Base-by-base conservation (phyloP, 495 filamentous ascomycete genomes). In the Sphaerosporella brunnea region DNA sequence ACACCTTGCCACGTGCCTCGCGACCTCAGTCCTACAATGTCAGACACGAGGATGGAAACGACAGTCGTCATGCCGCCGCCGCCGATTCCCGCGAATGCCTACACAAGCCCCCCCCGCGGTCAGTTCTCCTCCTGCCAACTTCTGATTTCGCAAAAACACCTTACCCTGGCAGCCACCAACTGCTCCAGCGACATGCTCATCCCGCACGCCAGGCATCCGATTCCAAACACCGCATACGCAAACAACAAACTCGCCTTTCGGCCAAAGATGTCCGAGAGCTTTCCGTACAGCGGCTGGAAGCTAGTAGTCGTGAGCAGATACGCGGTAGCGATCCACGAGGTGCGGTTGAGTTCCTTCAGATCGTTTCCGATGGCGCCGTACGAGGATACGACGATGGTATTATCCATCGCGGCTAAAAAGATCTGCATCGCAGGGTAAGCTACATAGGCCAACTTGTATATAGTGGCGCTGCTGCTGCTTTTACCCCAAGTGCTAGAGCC, bases 21-120 rank as follows among this genome's bases (percentile, higher is more conserved):
- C 44, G 86, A 76, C n/a, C 80, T 69, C 42, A 93, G 66, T 7
- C 81, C 69, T 2, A 92, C 71, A 15, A 87, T 69, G 60, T 93
- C 85, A 43, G 74, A 80, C 49, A 93, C 62, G 24, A 93, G 62
- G 42, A 93, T 88, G 46, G 65, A 74, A 36, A 80, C 80, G 41
- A 90, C 74, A 3, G 79, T 79, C 2, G 78, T 84, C 82, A 92
- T 88, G 18, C 84, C 85, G 21, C 82, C 84, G 18, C 83, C 85
- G 9, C 84, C 84, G 50, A 87, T 75, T 3, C 84, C 83, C 55
- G 78, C 72, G 53, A 79, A 75, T 4, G 65, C 62, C 56, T 58
- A 47, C 11, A 40, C 20, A 23, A 30, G 11, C 5, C 23, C 25
- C 11, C 8, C 13, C n/a, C n/a, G n/a, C n/a, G n/a, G n/a, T n/a